Percentiles rank a stretch among this genome's conserved stretches.
Evolutionary conservation across 106 monocot species (phyloP).

Genomic region (Xerophyta viscosa): DNA sequence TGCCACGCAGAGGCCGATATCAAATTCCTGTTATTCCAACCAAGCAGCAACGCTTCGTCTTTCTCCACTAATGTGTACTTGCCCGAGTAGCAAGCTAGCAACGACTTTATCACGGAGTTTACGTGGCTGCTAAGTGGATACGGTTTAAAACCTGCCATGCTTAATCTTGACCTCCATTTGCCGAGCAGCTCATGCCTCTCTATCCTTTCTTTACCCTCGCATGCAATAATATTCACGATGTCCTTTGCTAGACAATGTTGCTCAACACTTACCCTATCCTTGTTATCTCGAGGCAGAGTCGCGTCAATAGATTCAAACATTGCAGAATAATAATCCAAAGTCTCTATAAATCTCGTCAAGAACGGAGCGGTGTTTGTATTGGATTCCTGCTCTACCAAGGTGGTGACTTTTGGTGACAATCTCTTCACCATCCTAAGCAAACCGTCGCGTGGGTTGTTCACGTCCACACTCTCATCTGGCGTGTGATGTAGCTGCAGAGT

Average conservation of each 20-base stretch:
- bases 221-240: conserved; percentile 85
- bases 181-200: conserved; percentile 90
- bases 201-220: conserved; percentile 81
- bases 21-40: conserved; percentile 82
- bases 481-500: conserved; percentile 82
- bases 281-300: conserved; percentile 43
- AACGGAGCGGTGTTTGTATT: conserved; percentile 84
- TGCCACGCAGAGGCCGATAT: conserved; percentile 98
- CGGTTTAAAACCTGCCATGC: conserved; percentile 84
- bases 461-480: conserved; percentile 90
- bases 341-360: conserved; percentile 66
- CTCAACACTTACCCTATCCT: conserved; percentile 75
- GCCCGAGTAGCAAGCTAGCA: conserved; percentile 57
- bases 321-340: conserved; percentile 72
- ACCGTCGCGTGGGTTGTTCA: conserved; percentile 81
- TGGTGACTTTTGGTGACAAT: conserved; percentile 66
- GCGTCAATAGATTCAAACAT: conserved; percentile 90
- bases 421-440: conserved; percentile 84
- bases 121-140: conserved; percentile 74
- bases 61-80: conserved; percentile 74
- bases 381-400: conserved; percentile 91
- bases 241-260: conserved; percentile 94
- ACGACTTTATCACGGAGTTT: conserved; percentile 67
- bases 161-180: conserved; percentile 78
- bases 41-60: conserved; percentile 76